phyloP scores from a whole-genome alignment of 1,284 basidiomycete species.

The Pseudomicrostroma phylloplanum region DNA sequence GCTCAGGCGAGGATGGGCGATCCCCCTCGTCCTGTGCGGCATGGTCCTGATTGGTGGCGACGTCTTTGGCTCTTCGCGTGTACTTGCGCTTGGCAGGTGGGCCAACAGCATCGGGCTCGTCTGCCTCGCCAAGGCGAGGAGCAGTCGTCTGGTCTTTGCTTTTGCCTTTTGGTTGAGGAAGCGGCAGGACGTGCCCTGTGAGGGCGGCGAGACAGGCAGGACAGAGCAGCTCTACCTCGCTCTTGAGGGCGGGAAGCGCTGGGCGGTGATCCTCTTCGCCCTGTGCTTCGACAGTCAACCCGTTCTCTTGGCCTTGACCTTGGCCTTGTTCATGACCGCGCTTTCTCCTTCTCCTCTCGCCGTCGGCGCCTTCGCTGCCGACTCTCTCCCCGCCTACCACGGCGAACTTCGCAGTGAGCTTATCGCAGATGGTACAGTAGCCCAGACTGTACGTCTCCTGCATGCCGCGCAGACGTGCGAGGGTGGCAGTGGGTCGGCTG shows the following conservation, averaged over 20 bases:
- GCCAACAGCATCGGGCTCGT: background rate
- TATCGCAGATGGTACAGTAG: background rate
- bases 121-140: background rate
- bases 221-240: background rate
- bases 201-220: background rate
- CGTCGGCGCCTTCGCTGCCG: background rate
- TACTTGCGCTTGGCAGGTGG: background rate
- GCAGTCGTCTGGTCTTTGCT: background rate
- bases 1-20: too few species aligned
- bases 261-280: background rate
- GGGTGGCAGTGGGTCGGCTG: background rate
- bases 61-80: too few species aligned
- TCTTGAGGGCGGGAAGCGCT: background rate
- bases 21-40: too few species aligned
- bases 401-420: slow-evolving; percentile 1
- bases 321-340: background rate
- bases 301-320: too few species aligned
- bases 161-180: too few species aligned
- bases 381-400: background rate
- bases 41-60: too few species aligned
- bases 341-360: background rate
- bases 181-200: background rate
- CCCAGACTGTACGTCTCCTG: background rate
- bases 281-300: too few species aligned
- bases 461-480: background rate